Evolutionary conservation across 306 rosid genomes (phyloP).

Genomic region (Vigna unguiculata): DNA sequence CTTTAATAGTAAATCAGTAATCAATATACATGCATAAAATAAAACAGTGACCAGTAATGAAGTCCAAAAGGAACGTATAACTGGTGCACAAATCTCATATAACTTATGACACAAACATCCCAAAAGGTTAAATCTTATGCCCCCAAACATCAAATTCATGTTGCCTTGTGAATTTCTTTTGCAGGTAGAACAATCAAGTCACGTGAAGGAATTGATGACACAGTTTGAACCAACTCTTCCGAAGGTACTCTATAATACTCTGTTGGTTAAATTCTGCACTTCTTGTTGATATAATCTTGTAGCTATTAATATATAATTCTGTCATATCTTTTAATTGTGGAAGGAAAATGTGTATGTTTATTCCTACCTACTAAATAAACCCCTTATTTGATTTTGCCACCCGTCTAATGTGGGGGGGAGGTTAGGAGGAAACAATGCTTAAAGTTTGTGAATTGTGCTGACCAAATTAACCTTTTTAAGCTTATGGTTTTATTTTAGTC

Average conservation of each 20-base stretch:
- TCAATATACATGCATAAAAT: background rate
- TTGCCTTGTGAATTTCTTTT: slow-evolving; percentile 41
- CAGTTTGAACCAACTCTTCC: slow-evolving; percentile 76
- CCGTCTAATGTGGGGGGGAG: background rate
- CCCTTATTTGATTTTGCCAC: background rate
- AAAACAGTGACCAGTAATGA: background rate
- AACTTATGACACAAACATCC: slow-evolving; percentile 4
- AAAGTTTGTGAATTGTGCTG: background rate
- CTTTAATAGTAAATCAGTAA: background rate
- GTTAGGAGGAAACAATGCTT: background rate
- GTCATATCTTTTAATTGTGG: slow-evolving; percentile 24
- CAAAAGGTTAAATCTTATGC: slow-evolving; percentile 24
- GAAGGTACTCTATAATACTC: slow-evolving; percentile 71
- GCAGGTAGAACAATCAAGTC: slow-evolving; percentile 70
- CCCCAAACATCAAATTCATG: slow-evolving; percentile 9
- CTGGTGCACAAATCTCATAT: slow-evolving; percentile 7
- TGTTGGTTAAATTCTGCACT: slow-evolving; percentile 49
- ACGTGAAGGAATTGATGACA: slow-evolving; percentile 69
- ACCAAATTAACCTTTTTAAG: background rate
- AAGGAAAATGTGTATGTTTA: slow-evolving; percentile 1
- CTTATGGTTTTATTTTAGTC: background rate
- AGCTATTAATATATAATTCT: slow-evolving; percentile 2
- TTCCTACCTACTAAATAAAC: background rate
- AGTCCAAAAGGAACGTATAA: slow-evolving; percentile 26
- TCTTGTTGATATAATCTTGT: slow-evolving; percentile 15